phyloP scores from a whole-genome alignment of 2,329 filamentous ascomycete species.

The Penicillium capsulatum region DNA sequence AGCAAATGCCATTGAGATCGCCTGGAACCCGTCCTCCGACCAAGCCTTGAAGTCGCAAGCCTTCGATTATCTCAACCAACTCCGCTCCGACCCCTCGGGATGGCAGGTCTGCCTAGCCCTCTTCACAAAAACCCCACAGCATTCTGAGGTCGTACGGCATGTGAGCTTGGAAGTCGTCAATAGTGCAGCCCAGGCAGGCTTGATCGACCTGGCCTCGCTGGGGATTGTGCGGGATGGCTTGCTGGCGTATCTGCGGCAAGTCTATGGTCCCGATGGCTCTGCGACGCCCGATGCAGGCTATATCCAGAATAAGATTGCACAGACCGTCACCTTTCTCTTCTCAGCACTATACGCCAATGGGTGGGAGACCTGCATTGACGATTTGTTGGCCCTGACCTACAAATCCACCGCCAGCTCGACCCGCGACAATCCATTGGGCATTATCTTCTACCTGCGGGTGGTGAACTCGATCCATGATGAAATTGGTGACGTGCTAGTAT shows the following conservation, averaged over 20 bases:
- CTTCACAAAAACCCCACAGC: slow-evolving; percentile 72
- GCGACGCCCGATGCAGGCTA: slow-evolving; percentile 63
- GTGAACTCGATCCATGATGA: slow-evolving; percentile 91
- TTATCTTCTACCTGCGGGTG: slow-evolving; percentile 83
- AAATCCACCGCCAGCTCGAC: slow-evolving; percentile 53
- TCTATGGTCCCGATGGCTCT: slow-evolving; percentile 59
- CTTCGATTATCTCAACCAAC: slow-evolving; percentile 58
- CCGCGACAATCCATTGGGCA: slow-evolving; percentile 68
- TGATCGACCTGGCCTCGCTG: slow-evolving; percentile 69
- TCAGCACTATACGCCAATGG: slow-evolving; percentile 77
- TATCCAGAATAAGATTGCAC: slow-evolving; percentile 95
- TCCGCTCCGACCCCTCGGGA: slow-evolving; percentile 75
- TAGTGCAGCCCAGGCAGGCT: slow-evolving; percentile 76
- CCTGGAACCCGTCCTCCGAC: slow-evolving; percentile 75
- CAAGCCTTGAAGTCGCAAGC: slow-evolving; percentile 74
- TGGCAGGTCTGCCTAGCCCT: slow-evolving; percentile 87
- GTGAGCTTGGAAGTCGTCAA: slow-evolving; percentile 91
- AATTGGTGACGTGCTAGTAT: slow-evolving; percentile 87
- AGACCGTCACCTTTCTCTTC: slow-evolving; percentile 92
- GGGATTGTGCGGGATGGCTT: slow-evolving; percentile 74
- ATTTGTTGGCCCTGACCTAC: slow-evolving; percentile 73
- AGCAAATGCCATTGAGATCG: slow-evolving; percentile 92
- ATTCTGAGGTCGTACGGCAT: slow-evolving; percentile 79
- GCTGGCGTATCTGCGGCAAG: slow-evolving; percentile 72
- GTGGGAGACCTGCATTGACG: slow-evolving; percentile 88